These are phyloP conservation scores for Oryza glaberrima DNA, from an alignment of 176 grass and related monocot species.

Conservation along the genomic window DNA sequence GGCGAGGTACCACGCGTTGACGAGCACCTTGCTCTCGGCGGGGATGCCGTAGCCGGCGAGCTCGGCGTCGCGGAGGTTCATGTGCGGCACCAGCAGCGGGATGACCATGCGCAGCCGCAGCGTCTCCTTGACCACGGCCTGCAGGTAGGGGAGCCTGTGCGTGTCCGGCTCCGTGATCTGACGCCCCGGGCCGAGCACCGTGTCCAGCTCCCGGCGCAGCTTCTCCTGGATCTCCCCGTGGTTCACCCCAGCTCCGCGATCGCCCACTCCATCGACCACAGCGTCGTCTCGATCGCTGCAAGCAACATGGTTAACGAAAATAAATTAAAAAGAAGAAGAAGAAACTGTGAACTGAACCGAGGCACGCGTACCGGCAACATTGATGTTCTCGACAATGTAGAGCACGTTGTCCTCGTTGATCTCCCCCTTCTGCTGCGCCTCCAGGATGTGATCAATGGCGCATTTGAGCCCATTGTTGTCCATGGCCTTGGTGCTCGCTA, in stretches of 20 bases:
- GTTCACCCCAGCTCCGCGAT: conserved; percentile 92
- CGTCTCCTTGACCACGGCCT: conserved; percentile 85
- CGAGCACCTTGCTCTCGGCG: conserved; percentile 83
- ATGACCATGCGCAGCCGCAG: conserved; percentile 81
- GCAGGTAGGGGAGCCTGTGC: conserved; percentile 68
- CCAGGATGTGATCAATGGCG: conserved; percentile 94
- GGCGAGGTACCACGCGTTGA: conserved; percentile 82
- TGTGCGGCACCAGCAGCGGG: conserved; percentile 82
- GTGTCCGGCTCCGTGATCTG: conserved; percentile 79
- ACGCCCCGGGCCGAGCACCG: conserved; percentile 43
- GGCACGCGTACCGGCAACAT: conserved; percentile 65
- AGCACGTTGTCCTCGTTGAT: conserved; percentile 92
- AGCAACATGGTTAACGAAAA: neutral
- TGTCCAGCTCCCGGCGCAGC: conserved; percentile 66
- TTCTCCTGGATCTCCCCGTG: conserved; percentile 76
- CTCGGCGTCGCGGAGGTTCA: conserved; percentile 86
- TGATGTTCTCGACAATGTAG: conserved; percentile 97
- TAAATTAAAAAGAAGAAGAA: too few relatives aligned
- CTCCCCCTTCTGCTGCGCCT: conserved; percentile 84
- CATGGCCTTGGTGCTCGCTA: conserved; percentile 54
- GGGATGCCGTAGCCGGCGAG: conserved; percentile 73
- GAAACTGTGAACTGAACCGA: too few relatives aligned
- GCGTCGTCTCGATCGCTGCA: conserved; percentile 96
- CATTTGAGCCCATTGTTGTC: conserved; percentile 64
- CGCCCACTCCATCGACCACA: conserved; percentile 99